Evolutionary conservation across 2,329 filamentous ascomycete species (phyloP), one percentile per base, ranked within the genome.

Genomic region (Fusarium sp.): DNA sequence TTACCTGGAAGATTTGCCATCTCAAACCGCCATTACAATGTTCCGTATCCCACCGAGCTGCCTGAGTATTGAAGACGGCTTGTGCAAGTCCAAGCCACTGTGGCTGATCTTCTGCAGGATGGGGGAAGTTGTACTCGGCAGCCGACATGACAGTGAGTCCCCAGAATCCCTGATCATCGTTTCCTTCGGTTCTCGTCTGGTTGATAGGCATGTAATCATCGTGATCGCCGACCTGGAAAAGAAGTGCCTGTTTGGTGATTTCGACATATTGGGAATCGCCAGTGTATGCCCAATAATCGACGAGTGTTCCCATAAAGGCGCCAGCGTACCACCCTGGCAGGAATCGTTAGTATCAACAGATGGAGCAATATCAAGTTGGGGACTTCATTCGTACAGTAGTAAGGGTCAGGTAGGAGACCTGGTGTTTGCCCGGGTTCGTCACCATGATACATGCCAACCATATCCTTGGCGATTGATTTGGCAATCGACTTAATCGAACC

Each of bases 231-330:
- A 91, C 89, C 81, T 97, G 94, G 79, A 88, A 91, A 50, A 94
- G 85, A 74, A 97, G 86, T 17, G 88, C 94, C 71, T 93, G 85
- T 39, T 86, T 86, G 20, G 89, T 88, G 45, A 93, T 83, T 20
- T 90, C 83, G 78, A 94, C 94, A 83, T 93, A 96, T 38, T 87
- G 86, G 7, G 86, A 83, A 77, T 95, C 93, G 25, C 90, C 91
- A 0, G 93, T 95, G 79, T 94, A 93, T 78, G 91, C 93, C 93
- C 93, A 97, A 80, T 96, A 96, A 76, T 96, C 93, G 58, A 97
- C 86, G 70, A 96, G 83, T 5, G 91, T 85, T 27, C 88, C 89
- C 81, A 91, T 86, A 84, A 95, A 90, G 62, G 92, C 92, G 57
- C 93, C 93, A 15, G 86, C 91, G 81, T 93, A 92, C 93, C 90